These are phyloP conservation scores for Mycena olivaceomarginata DNA, from an alignment of 768 basidiomycete genomes.

Conservation along the genomic window DNA sequence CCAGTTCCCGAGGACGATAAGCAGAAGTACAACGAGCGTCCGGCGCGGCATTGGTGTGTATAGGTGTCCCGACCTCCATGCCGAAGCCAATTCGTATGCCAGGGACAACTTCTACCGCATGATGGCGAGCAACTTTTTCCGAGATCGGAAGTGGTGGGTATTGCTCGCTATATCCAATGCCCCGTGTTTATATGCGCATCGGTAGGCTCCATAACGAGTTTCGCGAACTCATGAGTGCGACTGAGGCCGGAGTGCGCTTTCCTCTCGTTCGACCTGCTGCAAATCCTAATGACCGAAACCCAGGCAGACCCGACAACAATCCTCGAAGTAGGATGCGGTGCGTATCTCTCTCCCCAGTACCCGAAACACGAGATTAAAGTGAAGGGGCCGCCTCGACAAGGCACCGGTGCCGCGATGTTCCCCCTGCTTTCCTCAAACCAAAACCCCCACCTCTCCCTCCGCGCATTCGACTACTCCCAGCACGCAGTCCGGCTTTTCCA, in stretches of 20 bases:
- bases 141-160: constrained; percentile 90
- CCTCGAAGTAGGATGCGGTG: constrained; percentile 95
- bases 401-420: constrained; percentile 96
- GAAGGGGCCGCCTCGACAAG: constrained; percentile 58
- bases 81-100: constrained; percentile 52
- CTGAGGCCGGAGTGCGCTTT: constrained; percentile 74
- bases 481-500: constrained; percentile 94
- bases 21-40: constrained; percentile 82
- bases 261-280: constrained; percentile 3
- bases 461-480: constrained; percentile 93
- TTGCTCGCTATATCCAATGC: neutral
- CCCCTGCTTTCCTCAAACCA: constrained; percentile 89
- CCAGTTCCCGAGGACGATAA: constrained; percentile 88
- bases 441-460: constrained; percentile 84
- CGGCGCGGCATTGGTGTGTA: constrained; percentile 82
- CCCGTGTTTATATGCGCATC: neutral
- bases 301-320: constrained; percentile 88
- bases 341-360: constrained; percentile 43
- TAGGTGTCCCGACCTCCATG: too few relatives aligned
- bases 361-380: neutral
- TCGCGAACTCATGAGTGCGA: constrained; percentile 86
- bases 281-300: constrained; percentile 35
- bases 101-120: constrained; percentile 97
- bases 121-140: constrained; percentile 93
- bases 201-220: constrained; percentile 94